These are phyloP conservation scores for Xylariaceae sp. DNA, from an alignment of 2,329 filamentous ascomycete species.

Conservation along the genomic window DNA sequence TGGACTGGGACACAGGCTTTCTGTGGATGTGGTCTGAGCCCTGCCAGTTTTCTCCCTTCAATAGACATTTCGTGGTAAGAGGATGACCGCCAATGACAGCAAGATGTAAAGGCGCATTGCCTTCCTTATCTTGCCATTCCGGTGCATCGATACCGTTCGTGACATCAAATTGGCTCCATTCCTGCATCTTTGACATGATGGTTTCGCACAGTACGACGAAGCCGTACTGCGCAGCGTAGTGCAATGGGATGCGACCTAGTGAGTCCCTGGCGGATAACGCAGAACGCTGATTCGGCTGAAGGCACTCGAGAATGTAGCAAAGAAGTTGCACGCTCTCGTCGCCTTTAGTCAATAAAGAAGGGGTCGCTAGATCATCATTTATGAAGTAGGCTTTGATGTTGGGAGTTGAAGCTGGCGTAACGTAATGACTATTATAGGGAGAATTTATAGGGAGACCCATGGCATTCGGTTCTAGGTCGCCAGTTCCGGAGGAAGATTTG, in stretches of 20 bases:
- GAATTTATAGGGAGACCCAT: constrained; percentile 56
- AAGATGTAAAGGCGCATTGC: constrained; percentile 88
- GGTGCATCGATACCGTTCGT: constrained; percentile 84
- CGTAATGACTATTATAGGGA: constrained; percentile 72
- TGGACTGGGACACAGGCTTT: constrained; percentile 79
- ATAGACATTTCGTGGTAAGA: constrained; percentile 79
- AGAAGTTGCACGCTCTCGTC: constrained; percentile 79
- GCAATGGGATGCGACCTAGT: constrained; percentile 83
- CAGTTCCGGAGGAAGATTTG: constrained; percentile 53
- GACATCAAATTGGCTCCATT: constrained; percentile 87
- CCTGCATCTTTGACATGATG: constrained; percentile 86
- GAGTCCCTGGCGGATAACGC: constrained; percentile 75
- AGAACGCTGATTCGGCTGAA: constrained; percentile 70
- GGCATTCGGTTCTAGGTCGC: constrained; percentile 59
- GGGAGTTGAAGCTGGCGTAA: constrained; percentile 75
- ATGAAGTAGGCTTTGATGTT: constrained; percentile 60
- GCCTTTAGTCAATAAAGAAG: constrained; percentile 68
- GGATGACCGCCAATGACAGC: constrained; percentile 91
- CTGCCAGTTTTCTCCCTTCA: constrained; percentile 81
- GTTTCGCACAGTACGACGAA: constrained; percentile 90
- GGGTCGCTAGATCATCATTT: constrained; percentile 68
- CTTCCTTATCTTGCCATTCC: constrained; percentile 91
- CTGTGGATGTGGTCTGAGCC: constrained; percentile 69
- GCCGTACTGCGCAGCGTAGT: constrained; percentile 94
- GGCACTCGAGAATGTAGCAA: constrained; percentile 67